A percentile compares a stretch with the other conserved stretches of the same genome.
These are phyloP conservation scores for Microcyclospora tardicrescens DNA, from an alignment of 2,329 filamentous ascomycete species.

Conservation along the genomic window DNA sequence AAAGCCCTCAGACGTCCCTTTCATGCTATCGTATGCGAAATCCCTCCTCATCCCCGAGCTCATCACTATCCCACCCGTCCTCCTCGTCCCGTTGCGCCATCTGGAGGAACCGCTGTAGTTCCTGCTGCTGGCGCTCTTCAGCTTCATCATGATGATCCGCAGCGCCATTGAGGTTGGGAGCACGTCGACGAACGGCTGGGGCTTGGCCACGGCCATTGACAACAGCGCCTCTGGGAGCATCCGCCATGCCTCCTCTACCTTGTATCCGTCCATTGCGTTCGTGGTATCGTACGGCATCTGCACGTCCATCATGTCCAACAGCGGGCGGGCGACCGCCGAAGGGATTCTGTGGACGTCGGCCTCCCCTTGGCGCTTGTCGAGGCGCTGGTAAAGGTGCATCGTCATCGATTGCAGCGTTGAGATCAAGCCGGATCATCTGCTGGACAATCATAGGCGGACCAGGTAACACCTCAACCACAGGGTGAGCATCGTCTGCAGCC, in stretches of 20 bases:
- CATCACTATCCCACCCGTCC: constrained; percentile 48
- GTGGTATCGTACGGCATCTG: constrained; percentile 9
- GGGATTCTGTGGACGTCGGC: neutral
- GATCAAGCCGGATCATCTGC: neutral
- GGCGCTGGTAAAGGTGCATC: constrained; percentile 1
- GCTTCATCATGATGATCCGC: constrained; percentile 5
- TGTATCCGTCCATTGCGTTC: constrained; percentile 9
- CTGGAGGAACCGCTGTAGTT: constrained; percentile 40
- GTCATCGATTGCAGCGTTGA: constrained; percentile 4
- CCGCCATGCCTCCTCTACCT: constrained; percentile 6
- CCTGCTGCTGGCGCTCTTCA: constrained; percentile 15
- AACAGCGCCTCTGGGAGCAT: neutral
- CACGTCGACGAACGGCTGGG: constrained; percentile 3
- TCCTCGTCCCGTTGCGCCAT: constrained; percentile 41
- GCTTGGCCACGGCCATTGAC: constrained; percentile 1
- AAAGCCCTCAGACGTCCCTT: too few relatives aligned
- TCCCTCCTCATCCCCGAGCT: constrained; percentile 32
- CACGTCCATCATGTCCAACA: constrained; percentile 7
- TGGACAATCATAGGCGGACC: neutral
- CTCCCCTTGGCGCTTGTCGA: neutral
- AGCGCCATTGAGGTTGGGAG: neutral
- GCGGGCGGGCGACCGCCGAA: neutral
- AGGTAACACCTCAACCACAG: neutral
- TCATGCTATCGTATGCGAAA: constrained; percentile 13
- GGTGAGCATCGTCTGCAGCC: constrained; percentile 6